Base-by-base conservation (phyloP, 495 filamentous ascomycete species). In the Hamigera avellanea region DNA sequence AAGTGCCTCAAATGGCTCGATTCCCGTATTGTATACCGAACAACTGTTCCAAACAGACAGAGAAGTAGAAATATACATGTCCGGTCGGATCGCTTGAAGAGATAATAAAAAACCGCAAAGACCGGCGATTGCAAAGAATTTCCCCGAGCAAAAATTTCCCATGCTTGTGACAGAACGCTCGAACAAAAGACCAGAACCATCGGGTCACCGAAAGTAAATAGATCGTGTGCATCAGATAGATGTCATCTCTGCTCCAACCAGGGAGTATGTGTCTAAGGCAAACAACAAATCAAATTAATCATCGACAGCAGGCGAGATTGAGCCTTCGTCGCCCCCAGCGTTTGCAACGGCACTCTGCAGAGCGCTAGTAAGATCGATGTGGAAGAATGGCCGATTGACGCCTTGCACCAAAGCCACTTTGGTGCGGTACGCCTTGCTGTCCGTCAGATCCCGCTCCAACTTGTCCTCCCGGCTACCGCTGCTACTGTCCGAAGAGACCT, bases 291-390 rank as follows among this genome's bases (percentile, higher is more conserved):
- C 21, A 23, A 23, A 5, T 23, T 9, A 23, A 23, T 23, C 21
- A 6, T 15, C 28, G n/a, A 13, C 28, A 4, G 28, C 28, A 30
- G 28, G 28, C 10, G 10, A 13, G n/a, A 13, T 30, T 13, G 14
- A 6, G 6, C 4, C 28, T 6, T n/a, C 28, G n/a, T 13, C n/a
- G 5, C n/a, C 45, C 2, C 49, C 51, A 8, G 51, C 75, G 46
- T 88, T 95, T 19, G 78, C 73, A 44, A 96, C 72, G 12, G 86
- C 89, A 56, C 84, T 89, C 57, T 93, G 81, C 49, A 96, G 52
- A 16, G 91, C 91, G 49, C 82, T 89, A 10, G 87, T 95, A 18
- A 98, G 56, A 53, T 98, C 91, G 39, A 93, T 76, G 48, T 98
- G 93, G 75, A 98, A 96, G 44, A 95, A 73, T 31, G 91, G 91